Evolutionary conservation across 169 alveolate genomes (phyloP).

Genomic region (Babesia caballi): DNA sequence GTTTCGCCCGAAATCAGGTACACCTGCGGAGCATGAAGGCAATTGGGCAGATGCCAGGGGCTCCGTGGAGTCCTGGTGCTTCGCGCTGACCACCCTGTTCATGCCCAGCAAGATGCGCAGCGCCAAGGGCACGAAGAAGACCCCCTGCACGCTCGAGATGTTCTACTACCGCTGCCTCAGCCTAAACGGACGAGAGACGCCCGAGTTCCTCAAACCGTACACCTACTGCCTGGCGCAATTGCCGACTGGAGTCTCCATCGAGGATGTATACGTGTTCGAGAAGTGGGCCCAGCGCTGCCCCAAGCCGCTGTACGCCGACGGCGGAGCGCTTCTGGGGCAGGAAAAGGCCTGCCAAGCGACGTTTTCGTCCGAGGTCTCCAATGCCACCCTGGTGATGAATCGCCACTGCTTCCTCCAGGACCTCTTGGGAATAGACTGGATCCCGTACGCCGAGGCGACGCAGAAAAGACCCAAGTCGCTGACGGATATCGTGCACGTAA

Average conservation of each 20-base stretch:
- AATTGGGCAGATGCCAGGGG: background rate
- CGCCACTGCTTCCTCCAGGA: conserved; percentile 44
- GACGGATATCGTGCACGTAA: background rate
- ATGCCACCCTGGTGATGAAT: background rate
- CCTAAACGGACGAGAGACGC: background rate
- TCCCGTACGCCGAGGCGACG: conserved; percentile 34
- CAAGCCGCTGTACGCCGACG: conserved; percentile 34
- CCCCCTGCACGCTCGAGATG: background rate
- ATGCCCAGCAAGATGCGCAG: background rate
- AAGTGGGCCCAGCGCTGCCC: conserved; percentile 59
- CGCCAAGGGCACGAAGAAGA: background rate
- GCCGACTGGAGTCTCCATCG: conserved; percentile 4
- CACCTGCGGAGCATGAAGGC: background rate
- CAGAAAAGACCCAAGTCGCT: conserved; percentile 1
- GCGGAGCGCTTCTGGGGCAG: background rate
- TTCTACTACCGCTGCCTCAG: conserved; percentile 40
- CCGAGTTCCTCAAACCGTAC: background rate
- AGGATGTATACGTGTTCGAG: conserved; percentile 52
- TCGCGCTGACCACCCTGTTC: conserved; percentile 1
- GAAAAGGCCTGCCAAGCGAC: background rate
- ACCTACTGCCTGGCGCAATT: background rate
- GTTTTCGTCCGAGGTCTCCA: background rate
- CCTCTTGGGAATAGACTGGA: conserved; percentile 9
- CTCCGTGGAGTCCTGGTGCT: conserved; percentile 11
- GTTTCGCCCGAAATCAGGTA: background rate